Percentiles rank a stretch among this genome's conserved stretches.
phyloP scores from a whole-genome alignment of 2,329 filamentous ascomycete species.

The Botrytis tulipae region DNA sequence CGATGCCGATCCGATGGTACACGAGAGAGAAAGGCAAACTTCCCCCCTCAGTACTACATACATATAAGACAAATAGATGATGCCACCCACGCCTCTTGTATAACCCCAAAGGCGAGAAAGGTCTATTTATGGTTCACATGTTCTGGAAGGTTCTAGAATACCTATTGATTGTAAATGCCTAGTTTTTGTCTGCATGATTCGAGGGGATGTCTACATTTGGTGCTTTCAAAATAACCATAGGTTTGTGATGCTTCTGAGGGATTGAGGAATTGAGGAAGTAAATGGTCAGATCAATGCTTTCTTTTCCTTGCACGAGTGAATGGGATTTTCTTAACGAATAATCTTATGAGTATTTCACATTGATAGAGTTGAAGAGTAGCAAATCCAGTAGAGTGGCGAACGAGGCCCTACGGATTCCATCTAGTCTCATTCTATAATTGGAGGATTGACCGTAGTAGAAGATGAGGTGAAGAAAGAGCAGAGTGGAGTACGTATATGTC shows the following conservation, averaged over 20 bases:
- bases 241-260: neutral
- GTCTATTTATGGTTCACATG: neutral
- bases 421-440: neutral
- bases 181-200: neutral
- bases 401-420: neutral
- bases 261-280: neutral
- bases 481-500: neutral
- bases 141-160: constrained; percentile 8
- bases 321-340: neutral
- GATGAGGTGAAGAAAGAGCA: neutral
- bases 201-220: neutral
- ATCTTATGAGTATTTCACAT: neutral
- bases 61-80: neutral
- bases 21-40: neutral
- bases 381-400: neutral
- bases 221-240: neutral
- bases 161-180: neutral
- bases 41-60: neutral
- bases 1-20: neutral
- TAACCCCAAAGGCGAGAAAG: neutral
- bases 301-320: neutral
- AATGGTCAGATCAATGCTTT: neutral
- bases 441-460: neutral
- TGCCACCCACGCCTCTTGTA: neutral
- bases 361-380: neutral